Percentiles rank a stretch among this genome's conserved stretches.
These are phyloP conservation scores for Moricandia arvensis DNA, from an alignment of 345 rosid genomes.

Conservation along the genomic window DNA sequence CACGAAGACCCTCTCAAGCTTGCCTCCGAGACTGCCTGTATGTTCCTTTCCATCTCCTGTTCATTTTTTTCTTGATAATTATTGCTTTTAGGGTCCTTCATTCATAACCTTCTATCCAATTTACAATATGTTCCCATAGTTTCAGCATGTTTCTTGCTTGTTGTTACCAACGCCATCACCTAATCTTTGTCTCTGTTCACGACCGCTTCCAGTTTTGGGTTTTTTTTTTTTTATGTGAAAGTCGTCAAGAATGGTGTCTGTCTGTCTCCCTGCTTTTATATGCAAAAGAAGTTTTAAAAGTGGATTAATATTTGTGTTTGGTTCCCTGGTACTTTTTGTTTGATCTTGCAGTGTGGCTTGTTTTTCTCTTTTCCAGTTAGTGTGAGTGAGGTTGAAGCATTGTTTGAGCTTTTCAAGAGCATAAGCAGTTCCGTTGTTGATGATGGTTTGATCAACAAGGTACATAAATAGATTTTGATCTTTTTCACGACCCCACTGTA, in stretches of 20 bases:
- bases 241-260: too few relatives aligned
- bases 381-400: constrained; percentile 99
- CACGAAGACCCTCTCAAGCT: constrained; percentile 82
- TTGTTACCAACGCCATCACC: not conserved
- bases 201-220: too few relatives aligned
- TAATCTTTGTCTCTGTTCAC: not conserved
- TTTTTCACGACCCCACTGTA: constrained; percentile 19
- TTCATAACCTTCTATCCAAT: not conserved
- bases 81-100: too few relatives aligned
- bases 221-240: too few relatives aligned
- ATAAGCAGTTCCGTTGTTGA: constrained; percentile 94
- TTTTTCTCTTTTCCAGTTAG: constrained; percentile 61
- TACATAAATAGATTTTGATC: constrained; percentile 30
- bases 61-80: too few relatives aligned
- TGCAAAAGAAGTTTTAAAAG: not conserved
- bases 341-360: constrained; percentile 15
- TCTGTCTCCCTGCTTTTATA: not conserved
- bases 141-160: not conserved
- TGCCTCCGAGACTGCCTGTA: constrained; percentile 94
- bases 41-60: not conserved
- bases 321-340: constrained; percentile 5
- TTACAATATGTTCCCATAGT: not conserved
- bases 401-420: constrained; percentile 94
- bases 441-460: constrained; percentile 97
- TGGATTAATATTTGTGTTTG: constrained; percentile 1